Base-by-base conservation (phyloP, 306 rosid species). In the Pyrus pyrifolia region DNA sequence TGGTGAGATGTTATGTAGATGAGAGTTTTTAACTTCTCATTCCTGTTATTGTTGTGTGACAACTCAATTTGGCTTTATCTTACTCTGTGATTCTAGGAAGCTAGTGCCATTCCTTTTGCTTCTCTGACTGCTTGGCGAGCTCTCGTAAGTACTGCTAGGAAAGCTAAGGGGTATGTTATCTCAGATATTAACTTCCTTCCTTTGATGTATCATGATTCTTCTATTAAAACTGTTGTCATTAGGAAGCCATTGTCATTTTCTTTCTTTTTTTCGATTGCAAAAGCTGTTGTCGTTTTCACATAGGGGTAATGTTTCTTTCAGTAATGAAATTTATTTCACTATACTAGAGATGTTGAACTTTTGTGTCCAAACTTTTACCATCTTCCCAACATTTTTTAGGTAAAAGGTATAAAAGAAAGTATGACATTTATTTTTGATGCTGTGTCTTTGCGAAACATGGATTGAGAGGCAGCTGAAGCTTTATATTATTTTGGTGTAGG, bases 101-200 rank as follows among this genome's bases (percentile, higher is more conserved):
- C 99, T 75, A 95, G 97, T 82, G 92, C 93, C 82, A 88, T 95
- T 85, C 99, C 99, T 67, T 95, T 95, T 90, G 97, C 97, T 76
- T 91, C 99, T 52, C 76, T 95, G 91, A 95, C 99, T 55, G 99
- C 99, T 67, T 95, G 97, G 99, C 97, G 97, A 77, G 99, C 93
- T 79, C 83, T 95, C 68, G 82, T 82, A 83, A 80, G 92, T 85
- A 95, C 97, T 25, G 97, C 99, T 73, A 88, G 97, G 85, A 89
- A 92, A 76, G 75, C 81, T 64, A 91, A 92, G 73, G 99, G 97
- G 99, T 95, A 92, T 85, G 92, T 46, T 81, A 30, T 46, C 33
- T 60, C 55, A 5, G 12, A 69, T 77, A 58, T 19, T 49, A 23
- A 31, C 68, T 22, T 68, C 58, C 68, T 40, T 68, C 72, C 22